Percentiles rank a stretch among this genome's conserved stretches.
phyloP scores from a whole-genome alignment of 345 rosid genomes.

The Eucalyptus cladocalyx region DNA sequence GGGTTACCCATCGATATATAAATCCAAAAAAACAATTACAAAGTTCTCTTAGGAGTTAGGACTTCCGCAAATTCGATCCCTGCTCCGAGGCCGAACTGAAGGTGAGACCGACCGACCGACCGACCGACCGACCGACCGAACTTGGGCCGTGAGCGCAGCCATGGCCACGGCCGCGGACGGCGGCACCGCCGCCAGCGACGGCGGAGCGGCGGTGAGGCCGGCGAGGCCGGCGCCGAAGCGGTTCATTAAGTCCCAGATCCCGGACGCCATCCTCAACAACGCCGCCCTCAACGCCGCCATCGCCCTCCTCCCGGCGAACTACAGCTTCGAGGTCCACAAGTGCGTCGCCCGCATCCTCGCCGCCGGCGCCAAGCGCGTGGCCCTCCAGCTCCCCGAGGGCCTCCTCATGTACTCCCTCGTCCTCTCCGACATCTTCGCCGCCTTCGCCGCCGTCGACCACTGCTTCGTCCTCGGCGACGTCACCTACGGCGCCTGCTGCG shows the following conservation, averaged over 20 bases:
- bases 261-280: slow-evolving; percentile 69
- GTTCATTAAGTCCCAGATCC: slow-evolving; percentile 73
- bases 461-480: slow-evolving; percentile 88
- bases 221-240: slow-evolving; percentile 66
- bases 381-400: slow-evolving; percentile 88
- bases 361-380: slow-evolving; percentile 48
- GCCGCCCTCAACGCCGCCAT: slow-evolving; percentile 73
- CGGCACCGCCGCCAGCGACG: background rate
- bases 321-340: slow-evolving; percentile 85
- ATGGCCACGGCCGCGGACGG: background rate
- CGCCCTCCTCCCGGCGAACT: slow-evolving; percentile 61
- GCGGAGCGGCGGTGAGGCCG: background rate
- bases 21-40: background rate
- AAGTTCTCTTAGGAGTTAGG: background rate
- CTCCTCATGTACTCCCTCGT: slow-evolving; percentile 81
- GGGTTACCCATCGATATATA: background rate
- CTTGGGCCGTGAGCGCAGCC: background rate
- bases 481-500: slow-evolving; percentile 91
- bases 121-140: background rate
- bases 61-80: background rate
- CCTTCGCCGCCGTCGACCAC: slow-evolving; percentile 51
- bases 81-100: background rate
- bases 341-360: slow-evolving; percentile 72
- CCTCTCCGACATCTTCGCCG: slow-evolving; percentile 77
- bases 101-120: background rate